Base-by-base conservation (phyloP, 352 stramenopile genomes). In the Pythium dissimile region DNA sequence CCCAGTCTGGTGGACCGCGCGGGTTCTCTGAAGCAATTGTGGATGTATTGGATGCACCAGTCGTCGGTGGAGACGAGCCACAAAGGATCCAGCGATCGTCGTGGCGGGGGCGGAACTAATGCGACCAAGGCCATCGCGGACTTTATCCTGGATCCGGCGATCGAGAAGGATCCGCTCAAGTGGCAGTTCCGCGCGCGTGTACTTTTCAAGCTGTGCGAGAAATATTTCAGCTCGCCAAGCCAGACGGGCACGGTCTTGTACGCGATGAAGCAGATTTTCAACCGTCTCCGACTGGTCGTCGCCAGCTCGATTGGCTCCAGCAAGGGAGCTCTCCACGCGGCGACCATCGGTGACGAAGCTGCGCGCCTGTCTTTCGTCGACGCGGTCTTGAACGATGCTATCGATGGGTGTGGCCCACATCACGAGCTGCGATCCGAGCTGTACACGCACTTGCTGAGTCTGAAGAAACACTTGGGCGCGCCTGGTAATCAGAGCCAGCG, bases 391-490 rank as follows among this genome's bases (percentile, higher is more conserved):
- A 71, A 62, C 1, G 75, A 73, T 46, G 78, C 79, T 24, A 75
- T 80, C 11, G 59, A 71, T 9, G 73, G 71, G 13, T 88, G 73
- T 31, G 70, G 62, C 3, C 65, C 73, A 26, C 76, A 86, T 20
- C 65, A 65, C 5, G 75, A 86, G 16, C 64, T 88, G 15, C 82
- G 72, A 26, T 70, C 75, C 6, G 78, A 88, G 42, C 63, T 88
- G n/a, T n/a, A n/a, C 2, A 71, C 82, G 8, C 78, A 88, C 49
- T 39, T 88, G 18, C 59, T 88, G 31, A 88, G 86, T 58, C 32
- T 88, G 45, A 78, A 88, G 50, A 80, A 80, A 42, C 68, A 81
- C 69, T 42, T 70, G 68, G 66, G 49, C n/a, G 38, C 57, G 27
- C 62, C 51, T 56, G n/a, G 56, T 50, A 9, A 54, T 35, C 31